Evolutionary conservation across 768 basidiomycete genomes (phyloP).

Genomic region (Lactarius quietus): DNA sequence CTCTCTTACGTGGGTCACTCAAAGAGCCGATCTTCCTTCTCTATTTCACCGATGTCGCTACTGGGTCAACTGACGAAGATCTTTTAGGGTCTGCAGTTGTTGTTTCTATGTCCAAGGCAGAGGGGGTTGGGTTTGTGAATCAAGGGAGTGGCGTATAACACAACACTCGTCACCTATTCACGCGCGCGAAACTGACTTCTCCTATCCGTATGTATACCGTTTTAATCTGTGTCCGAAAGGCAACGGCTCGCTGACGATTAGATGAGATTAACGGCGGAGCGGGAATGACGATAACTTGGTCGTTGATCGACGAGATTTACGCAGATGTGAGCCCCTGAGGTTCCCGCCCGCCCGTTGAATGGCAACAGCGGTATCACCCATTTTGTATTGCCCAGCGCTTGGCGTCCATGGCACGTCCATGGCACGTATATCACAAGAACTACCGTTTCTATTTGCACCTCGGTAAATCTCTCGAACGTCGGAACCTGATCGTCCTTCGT

Average conservation of each 20-base stretch:
- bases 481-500: background rate
- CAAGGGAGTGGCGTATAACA: background rate
- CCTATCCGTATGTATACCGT: background rate
- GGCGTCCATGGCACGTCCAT: background rate
- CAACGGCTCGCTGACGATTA: background rate
- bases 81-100: background rate
- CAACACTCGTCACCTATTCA: too few species aligned
- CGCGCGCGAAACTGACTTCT: background rate
- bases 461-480: background rate
- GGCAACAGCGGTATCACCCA: background rate
- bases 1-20: slow-evolving; percentile 11
- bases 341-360: background rate
- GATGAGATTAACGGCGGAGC: background rate
- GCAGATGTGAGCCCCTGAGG: background rate
- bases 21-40: slow-evolving; percentile 6
- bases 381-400: background rate
- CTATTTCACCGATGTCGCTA: slow-evolving; percentile 6
- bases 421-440: background rate
- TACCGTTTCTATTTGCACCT: background rate
- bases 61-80: background rate
- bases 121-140: background rate
- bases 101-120: background rate
- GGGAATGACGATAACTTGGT: background rate
- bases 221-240: background rate
- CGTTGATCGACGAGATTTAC: background rate